Percentiles rank a stretch among this genome's conserved stretches.
phyloP scores from a whole-genome alignment of 2,329 filamentous ascomycete genomes.

The Chrysoporthe deuterocubensis region DNA sequence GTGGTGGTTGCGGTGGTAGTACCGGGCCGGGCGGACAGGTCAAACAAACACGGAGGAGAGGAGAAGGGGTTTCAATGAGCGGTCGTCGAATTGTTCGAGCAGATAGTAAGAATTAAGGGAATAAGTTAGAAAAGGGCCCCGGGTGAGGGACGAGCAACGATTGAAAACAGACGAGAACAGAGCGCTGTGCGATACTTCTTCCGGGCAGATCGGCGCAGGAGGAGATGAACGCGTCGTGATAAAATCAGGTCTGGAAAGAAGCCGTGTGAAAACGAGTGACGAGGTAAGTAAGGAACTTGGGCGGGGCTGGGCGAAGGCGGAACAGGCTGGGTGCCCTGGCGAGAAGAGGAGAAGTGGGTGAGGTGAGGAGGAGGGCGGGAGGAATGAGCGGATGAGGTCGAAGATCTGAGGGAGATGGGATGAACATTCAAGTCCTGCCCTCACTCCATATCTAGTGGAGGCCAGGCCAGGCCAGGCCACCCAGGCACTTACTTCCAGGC shows the following conservation, averaged over 20 bases:
- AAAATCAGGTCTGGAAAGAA: background rate
- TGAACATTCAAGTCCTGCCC: constrained; percentile 1
- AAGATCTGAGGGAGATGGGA: constrained; percentile 15
- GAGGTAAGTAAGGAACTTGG: background rate
- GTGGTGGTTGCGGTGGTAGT: too few species aligned
- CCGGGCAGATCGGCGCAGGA: background rate
- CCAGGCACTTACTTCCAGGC: background rate
- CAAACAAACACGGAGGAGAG: background rate
- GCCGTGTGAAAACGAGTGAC: background rate
- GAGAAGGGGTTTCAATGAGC: background rate
- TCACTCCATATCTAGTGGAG: background rate
- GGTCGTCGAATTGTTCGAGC: background rate
- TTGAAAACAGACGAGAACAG: background rate
- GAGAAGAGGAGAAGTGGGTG: background rate
- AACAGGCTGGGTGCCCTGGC: background rate
- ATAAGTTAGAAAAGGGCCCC: background rate
- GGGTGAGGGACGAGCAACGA: background rate
- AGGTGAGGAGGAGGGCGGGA: background rate
- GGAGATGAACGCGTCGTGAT: background rate
- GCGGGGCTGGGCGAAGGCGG: background rate
- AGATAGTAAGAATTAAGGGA: constrained; percentile 1
- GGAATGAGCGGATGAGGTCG: constrained; percentile 9
- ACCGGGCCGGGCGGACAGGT: background rate
- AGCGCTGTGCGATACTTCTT: background rate
- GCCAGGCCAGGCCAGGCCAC: background rate